These are phyloP conservation scores for Trichoderma gracile DNA, from an alignment of 2,329 filamentous ascomycete species.

Conservation along the genomic window DNA sequence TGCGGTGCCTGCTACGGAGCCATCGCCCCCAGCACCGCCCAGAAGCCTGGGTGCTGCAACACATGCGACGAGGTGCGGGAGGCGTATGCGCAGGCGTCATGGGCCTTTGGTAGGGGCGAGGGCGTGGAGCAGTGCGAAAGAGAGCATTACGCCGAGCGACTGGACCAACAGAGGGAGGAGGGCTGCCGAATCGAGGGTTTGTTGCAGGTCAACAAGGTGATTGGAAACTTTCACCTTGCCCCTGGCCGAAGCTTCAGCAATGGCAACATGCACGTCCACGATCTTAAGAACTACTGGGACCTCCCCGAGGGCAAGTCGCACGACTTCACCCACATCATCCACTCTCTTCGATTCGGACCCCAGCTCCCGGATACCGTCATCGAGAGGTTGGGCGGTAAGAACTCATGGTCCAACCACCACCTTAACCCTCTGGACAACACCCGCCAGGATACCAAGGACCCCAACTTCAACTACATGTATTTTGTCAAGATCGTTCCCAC, in stretches of 20 bases:
- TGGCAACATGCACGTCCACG: conserved; percentile 96
- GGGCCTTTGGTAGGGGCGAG: conserved; percentile 92
- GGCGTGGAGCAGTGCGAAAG: conserved; percentile 92
- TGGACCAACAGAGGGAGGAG: conserved; percentile 85
- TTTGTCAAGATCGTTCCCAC: conserved; percentile 98
- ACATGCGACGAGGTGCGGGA: conserved; percentile 96
- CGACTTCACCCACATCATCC: conserved; percentile 86
- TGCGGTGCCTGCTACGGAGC: conserved; percentile 94
- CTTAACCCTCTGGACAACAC: conserved; percentile 86
- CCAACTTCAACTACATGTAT: conserved; percentile 97
- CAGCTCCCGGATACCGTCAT: conserved; percentile 75
- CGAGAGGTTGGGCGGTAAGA: conserved; percentile 56
- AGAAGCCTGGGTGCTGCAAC: conserved; percentile 90
- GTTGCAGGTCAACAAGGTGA: conserved; percentile 94
- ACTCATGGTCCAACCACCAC: conserved; percentile 83
- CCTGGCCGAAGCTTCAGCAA: conserved; percentile 95
- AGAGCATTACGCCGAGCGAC: conserved; percentile 87
- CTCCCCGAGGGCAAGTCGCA: conserved; percentile 68
- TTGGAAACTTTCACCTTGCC: conserved; percentile 98
- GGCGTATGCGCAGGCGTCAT: conserved; percentile 83
- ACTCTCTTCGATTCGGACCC: conserved; percentile 89
- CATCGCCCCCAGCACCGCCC: conserved; percentile 65
- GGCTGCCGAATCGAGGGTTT: conserved; percentile 92
- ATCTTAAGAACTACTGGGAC: conserved; percentile 93
- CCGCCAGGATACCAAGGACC: conserved; percentile 73